Conservation (phyloP, 371 early-diverging fungal genomes). For the Batkoa obscura region DNA sequence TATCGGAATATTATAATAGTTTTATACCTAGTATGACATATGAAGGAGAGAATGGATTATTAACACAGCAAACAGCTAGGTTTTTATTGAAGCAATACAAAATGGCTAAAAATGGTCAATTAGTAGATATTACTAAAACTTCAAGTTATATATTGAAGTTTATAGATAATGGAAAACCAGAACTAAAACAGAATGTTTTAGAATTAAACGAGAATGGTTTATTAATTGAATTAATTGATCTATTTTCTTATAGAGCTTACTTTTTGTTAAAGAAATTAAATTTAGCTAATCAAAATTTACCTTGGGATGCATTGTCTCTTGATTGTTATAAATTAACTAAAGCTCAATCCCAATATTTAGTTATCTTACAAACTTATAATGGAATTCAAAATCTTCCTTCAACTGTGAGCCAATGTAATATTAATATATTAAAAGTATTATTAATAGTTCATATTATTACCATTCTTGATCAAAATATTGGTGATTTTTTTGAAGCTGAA, state of each 20-base stretch:
- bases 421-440: constrained; percentile 10
- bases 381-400: not conserved
- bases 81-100: constrained; percentile 24
- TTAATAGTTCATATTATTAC: constrained; percentile 18
- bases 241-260: not conserved
- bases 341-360: not conserved
- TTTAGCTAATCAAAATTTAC: not conserved
- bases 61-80: constrained; percentile 37
- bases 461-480: constrained; percentile 36
- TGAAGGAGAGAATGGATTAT: constrained; percentile 24
- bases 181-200: not conserved
- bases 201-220: not conserved
- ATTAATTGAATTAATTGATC: not conserved
- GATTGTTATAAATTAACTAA: not conserved
- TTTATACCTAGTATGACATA: constrained; percentile 43
- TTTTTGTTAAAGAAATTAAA: not conserved
- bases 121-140: not conserved
- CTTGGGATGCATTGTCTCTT: not conserved
- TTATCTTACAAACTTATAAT: not conserved
- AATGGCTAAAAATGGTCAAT: not conserved
- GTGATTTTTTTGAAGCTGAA: constrained; percentile 33
- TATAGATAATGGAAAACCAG: not conserved
- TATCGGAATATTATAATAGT: constrained; percentile 49
- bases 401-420: not conserved
- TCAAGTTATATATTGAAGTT: not conserved